Base-by-base conservation (phyloP, 2,329 filamentous ascomycete species). In the Pezicula radicicola region DNA sequence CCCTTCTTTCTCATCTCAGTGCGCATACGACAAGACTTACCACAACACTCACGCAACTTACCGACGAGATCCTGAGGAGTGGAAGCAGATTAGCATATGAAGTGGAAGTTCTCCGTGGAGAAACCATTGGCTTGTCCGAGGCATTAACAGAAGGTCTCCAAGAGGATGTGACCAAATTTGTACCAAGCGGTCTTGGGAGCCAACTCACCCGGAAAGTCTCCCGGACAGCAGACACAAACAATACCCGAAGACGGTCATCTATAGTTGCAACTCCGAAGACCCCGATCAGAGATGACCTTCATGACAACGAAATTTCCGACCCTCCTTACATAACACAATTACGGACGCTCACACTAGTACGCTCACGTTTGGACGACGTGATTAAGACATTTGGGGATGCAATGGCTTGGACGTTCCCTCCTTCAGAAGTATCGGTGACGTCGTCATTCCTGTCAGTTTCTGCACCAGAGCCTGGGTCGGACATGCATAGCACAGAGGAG, bases 321-420 rank as follows among this genome's bases (percentile, higher is more conserved):
- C 88, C 87, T 2, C 73, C 77, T 30, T 90, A 87, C 68, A 87
- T 97, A 58, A 80, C 80, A 48, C 87, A 91, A 59, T 78, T 99
- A 50, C 88, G 89, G 60, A 95, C 88, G 13, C 77, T 99, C 36
- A 89, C 88, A 3, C 80, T 88, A 40, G 91, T 97, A 27, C 88
- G 92, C 47, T 74, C 83, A 2, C 87, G 91, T n/a, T 79, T 99
- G 15, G 92, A 97, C 58, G 81, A 85, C 1, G 92, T 97, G 21
- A 91, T 97, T 64, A 88, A 89, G 68, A 88, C 87, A 1, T 99
- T 99, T 68, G 93, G 92, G 39, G 88, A 95, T 62, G 93, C 94
- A 30, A 96, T 97, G 89, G 88, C 95, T 61, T 97, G 96, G 79
- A 88, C 90, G 1, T 84, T 97, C 46, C 90, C 93, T 1, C 92